A percentile compares a stretch with the other conserved stretches of the same genome.
Evolutionary conservation across 192 early-diverging fungal genomes (phyloP).

Genomic region (Pilobolus umbonatus): DNA sequence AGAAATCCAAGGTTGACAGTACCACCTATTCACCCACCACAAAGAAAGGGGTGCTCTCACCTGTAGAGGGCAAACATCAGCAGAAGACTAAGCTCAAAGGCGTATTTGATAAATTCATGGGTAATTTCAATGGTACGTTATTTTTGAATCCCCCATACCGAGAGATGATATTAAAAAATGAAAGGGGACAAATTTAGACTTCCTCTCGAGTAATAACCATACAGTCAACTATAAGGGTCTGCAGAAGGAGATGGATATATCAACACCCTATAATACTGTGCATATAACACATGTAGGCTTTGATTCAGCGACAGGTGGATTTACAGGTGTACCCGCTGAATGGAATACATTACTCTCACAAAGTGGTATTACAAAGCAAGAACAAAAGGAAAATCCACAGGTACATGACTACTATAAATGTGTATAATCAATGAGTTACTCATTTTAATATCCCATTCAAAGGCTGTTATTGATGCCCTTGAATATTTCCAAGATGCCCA

Average conservation of each 20-base stretch:
- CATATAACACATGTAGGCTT: constrained; percentile 98
- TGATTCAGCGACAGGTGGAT: constrained; percentile 94
- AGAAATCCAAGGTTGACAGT: too few species aligned
- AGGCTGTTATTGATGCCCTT: constrained; percentile 77
- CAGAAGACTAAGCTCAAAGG: too few species aligned
- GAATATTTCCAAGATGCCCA: constrained; percentile 70
- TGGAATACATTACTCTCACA: constrained; percentile 90
- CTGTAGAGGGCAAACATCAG: too few species aligned
- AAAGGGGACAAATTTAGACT: too few species aligned
- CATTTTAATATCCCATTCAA: neutral
- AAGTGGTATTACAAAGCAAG: constrained; percentile 91
- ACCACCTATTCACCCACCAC: too few species aligned
- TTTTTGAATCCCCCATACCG: too few species aligned
- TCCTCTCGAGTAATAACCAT: neutral
- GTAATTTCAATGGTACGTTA: too few species aligned
- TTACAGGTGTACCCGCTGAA: constrained; percentile 88
- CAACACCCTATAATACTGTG: constrained; percentile 92
- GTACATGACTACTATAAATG: constrained; percentile 17
- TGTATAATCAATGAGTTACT: neutral
- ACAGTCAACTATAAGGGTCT: too few species aligned
- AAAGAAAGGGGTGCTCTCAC: too few species aligned
- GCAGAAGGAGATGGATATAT: constrained; percentile 45
- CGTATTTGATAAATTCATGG: too few species aligned
- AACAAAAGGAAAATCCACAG: constrained; percentile 89
- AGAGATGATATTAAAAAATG: neutral